Percentiles rank a stretch among this genome's conserved stretches.
phyloP scores from a whole-genome alignment of 257 asterid genomes.

The Penstemon newberryi region DNA sequence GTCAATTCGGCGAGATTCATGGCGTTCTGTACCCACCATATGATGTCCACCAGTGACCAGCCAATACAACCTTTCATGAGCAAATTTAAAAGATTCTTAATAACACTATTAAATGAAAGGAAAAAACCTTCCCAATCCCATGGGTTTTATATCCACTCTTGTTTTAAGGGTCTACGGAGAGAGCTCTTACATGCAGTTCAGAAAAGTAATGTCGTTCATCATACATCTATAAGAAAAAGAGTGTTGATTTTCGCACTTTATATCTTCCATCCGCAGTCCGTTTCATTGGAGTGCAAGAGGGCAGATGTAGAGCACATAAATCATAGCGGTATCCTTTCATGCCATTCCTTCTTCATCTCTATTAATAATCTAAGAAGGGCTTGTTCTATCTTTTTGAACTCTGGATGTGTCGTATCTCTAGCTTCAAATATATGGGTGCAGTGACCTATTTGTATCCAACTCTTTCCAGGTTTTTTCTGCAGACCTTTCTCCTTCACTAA shows the following conservation, averaged over 20 bases:
- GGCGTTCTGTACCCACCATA: conserved; percentile 97
- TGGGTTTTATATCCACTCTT: not conserved
- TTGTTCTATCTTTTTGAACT: conserved; percentile 28
- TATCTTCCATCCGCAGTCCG: too few relatives aligned
- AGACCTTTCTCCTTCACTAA: conserved; percentile 38
- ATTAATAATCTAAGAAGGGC: conserved; percentile 23
- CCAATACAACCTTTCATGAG: conserved; percentile 69
- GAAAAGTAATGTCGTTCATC: not conserved
- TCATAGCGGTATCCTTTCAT: conserved; percentile 1
- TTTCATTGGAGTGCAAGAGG: too few relatives aligned
- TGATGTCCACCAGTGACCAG: conserved; percentile 77
- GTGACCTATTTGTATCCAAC: conserved; percentile 37
- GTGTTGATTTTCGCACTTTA: not conserved
- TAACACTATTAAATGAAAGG: conserved; percentile 9
- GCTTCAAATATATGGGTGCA: conserved; percentile 38
- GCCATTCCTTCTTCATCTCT: conserved; percentile 33
- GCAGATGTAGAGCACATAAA: too few relatives aligned
- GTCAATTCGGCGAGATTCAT: conserved; percentile 98
- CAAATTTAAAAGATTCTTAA: conserved; percentile 13
- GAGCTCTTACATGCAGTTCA: conserved; percentile 21
- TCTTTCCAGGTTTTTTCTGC: conserved; percentile 37
- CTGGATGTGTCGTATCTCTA: conserved; percentile 33
- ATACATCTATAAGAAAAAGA: not conserved
- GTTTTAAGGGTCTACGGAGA: conserved; percentile 7
- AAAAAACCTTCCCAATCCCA: conserved; percentile 15